Conservation (phyloP, 179 eudicot species). For the Camellia oleifera region DNA sequence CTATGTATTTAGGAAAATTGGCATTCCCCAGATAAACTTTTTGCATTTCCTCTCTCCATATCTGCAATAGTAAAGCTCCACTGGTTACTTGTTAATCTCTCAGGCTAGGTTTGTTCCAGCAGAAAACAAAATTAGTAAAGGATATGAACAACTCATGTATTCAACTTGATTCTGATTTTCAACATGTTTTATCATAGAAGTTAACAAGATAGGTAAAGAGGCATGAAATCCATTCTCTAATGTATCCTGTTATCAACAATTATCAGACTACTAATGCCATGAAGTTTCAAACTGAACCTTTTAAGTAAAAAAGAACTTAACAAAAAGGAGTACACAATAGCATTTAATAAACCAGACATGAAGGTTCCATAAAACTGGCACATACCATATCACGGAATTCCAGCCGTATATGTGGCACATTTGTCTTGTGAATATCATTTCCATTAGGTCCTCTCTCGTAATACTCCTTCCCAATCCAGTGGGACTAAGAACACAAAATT, state of each 20-base stretch:
- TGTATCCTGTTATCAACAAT: neutral
- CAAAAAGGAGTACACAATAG: neutral
- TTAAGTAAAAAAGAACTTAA: neutral
- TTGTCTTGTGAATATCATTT: constrained; percentile 95
- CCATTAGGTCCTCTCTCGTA: constrained; percentile 88
- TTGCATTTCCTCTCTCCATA: constrained; percentile 99
- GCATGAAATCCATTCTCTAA: neutral
- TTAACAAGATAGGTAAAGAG: neutral
- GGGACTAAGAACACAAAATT: constrained; percentile 46
- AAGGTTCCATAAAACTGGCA: constrained; percentile 5
- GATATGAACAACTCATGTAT: neutral
- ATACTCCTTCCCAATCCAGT: constrained; percentile 95
- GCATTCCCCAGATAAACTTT: constrained; percentile 87
- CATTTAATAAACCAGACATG: constrained; percentile 4
- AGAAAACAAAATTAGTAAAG: neutral
- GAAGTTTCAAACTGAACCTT: neutral
- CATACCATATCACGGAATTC: constrained; percentile 98
- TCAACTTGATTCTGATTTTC: neutral
- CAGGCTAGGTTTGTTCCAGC: neutral
- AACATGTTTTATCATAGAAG: neutral
- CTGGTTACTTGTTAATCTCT: neutral
- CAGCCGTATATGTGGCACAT: constrained; percentile 94
- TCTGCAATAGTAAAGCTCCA: constrained; percentile 36
- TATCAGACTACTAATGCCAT: neutral
- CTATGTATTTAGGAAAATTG: constrained; percentile 49